These are phyloP conservation scores for Pyrenochaeta sp. DNA, from an alignment of 2,329 filamentous ascomycete species.

Conservation along the genomic window DNA sequence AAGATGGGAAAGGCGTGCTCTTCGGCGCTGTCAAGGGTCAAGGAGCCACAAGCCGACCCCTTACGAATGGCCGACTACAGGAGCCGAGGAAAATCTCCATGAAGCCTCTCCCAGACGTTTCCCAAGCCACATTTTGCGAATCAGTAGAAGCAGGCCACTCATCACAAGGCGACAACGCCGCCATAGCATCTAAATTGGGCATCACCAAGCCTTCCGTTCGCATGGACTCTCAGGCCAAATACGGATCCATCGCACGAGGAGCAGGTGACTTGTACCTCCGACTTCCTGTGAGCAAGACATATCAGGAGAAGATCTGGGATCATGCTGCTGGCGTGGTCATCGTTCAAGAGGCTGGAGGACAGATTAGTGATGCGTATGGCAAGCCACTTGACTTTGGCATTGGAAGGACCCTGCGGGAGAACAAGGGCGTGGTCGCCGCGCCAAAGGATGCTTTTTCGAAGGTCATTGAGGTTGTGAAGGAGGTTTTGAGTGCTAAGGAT, in stretches of 20 bases:
- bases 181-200: slow-evolving; percentile 82
- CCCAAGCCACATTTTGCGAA: slow-evolving; percentile 91
- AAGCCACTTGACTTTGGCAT: slow-evolving; percentile 84
- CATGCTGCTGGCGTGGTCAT: slow-evolving; percentile 95
- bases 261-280: slow-evolving; percentile 95
- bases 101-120: slow-evolving; percentile 76
- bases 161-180: slow-evolving; percentile 83
- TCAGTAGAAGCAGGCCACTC: slow-evolving; percentile 94
- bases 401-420: slow-evolving; percentile 84
- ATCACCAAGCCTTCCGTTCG: slow-evolving; percentile 90
- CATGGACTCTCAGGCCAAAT: slow-evolving; percentile 98
- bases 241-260: slow-evolving; percentile 91
- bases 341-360: slow-evolving; percentile 89
- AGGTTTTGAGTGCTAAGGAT: slow-evolving; percentile 66
- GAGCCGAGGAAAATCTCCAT: slow-evolving; percentile 74
- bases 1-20: slow-evolving; percentile 80
- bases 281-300: slow-evolving; percentile 82
- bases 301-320: slow-evolving; percentile 99
- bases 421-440: slow-evolving; percentile 93
- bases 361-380: slow-evolving; percentile 88
- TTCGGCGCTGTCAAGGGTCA: slow-evolving; percentile 83
- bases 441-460: slow-evolving; percentile 76
- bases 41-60: slow-evolving; percentile 80
- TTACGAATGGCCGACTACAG: slow-evolving; percentile 65
- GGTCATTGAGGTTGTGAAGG: slow-evolving; percentile 83